Evolutionary conservation across 1,139 yeast genomes (phyloP), one percentile per base, ranked within the genome.

Genomic region (Magnusiomyces fungicola): DNA sequence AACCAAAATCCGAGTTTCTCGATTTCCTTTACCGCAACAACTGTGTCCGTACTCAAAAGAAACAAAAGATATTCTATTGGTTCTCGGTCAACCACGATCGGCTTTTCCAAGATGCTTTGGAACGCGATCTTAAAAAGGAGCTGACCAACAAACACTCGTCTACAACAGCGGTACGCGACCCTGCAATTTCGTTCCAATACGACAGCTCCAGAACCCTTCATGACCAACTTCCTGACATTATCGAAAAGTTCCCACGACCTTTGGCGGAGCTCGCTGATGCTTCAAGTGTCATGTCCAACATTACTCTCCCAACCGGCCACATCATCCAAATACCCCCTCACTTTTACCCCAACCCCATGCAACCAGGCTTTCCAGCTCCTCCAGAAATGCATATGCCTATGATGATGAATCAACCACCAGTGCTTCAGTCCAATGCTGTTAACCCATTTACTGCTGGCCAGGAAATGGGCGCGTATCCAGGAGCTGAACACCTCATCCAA

Each of bases 41-140:
- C 55, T 90, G 98, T 65, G 74, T 92, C 23, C 76, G 96, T 58
- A 92, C 98, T 1, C 97, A 92, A 62, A 92, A 92, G 73, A 92
- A 92, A 64, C 98, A 92, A 65, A 92, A 92, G 65, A 97, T 92
- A 38, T 92, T 92, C 64, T 89, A 83, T 65, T 92, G 98, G 98
- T 90, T 86, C 65, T 84, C 90, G 62, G 97, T 92, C 6, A 92
- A 94, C 41, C 97, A 92, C 68, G 97, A 92, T 64, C 82, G 86
- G 61, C 70, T 92, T 47, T 90, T 92, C 76, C 81, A 92, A 2
- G 98, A 92, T 67, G 97, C 97, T 0, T 70, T 92, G 50, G 97
- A 90, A 66, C 73, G 98, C 59, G 98, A 92, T 62, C 69, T 90
- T 63, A 89, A 89, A 65, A 82, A 87, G 61, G 97, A 90, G 47